These are phyloP conservation scores for Platanus orientalis DNA, from an alignment of 164 flowering plant species.

Conservation along the genomic window DNA sequence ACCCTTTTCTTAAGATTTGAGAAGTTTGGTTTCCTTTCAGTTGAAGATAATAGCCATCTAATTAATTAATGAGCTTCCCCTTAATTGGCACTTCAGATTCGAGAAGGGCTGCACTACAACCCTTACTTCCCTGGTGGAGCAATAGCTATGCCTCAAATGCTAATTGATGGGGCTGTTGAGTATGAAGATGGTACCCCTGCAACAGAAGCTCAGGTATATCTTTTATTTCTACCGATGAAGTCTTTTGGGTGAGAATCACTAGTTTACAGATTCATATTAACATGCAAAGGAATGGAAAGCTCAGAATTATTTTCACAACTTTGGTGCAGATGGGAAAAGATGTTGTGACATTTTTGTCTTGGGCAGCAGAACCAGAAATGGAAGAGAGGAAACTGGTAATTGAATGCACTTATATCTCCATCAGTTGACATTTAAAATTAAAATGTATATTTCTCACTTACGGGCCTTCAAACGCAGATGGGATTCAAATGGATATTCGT, in stretches of 20 bases:
- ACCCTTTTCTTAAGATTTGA: too few relatives aligned
- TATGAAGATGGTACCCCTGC: conserved; percentile 61
- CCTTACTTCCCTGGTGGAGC: conserved; percentile 68
- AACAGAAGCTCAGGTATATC: conserved; percentile 54
- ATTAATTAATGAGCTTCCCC: conserved; percentile 1
- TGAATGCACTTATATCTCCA: not conserved
- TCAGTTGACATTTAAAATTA: not conserved
- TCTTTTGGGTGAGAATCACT: not conserved
- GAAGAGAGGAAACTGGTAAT: conserved; percentile 85
- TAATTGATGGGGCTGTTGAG: conserved; percentile 52
- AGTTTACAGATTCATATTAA: too few relatives aligned
- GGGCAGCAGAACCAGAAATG: conserved; percentile 97
- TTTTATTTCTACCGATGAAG: not conserved
- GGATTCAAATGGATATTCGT: conserved; percentile 41
- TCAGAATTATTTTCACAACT: not conserved
- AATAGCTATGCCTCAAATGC: conserved; percentile 65
- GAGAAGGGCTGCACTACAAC: conserved; percentile 57
- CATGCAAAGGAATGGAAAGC: too few relatives aligned
- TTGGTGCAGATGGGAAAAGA: conserved; percentile 79
- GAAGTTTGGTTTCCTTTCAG: too few relatives aligned
- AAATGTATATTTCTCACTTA: not conserved
- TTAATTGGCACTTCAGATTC: conserved; percentile 27
- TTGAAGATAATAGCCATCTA: not conserved
- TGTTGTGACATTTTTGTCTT: conserved; percentile 66
- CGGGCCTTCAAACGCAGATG: conserved; percentile 24